Evolutionary conservation across 129 eudicot genomes (phyloP).

Genomic region (Flaveria ramosissima): DNA sequence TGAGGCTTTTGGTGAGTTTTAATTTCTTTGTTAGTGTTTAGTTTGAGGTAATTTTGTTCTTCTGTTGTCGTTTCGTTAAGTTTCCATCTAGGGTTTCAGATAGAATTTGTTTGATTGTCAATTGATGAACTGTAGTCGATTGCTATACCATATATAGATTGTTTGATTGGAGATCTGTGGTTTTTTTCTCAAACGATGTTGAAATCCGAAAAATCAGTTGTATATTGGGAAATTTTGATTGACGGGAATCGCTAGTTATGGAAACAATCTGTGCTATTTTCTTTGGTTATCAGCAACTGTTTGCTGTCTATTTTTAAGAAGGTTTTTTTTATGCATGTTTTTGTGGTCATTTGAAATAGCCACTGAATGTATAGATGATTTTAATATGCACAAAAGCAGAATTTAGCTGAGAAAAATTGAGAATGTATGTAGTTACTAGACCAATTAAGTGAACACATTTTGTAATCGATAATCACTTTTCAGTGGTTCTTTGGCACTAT

Average conservation of each 20-base stretch:
- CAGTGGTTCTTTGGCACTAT: conserved; percentile 7
- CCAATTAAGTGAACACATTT: background rate
- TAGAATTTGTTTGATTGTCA: conserved; percentile 26
- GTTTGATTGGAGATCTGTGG: conserved; percentile 9
- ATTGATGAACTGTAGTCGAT: conserved; percentile 21
- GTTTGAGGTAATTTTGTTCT: background rate
- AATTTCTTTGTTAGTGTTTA: conserved; percentile 18
- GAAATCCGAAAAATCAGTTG: conserved; percentile 14
- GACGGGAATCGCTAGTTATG: background rate
- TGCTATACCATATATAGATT: conserved; percentile 23
- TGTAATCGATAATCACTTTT: background rate
- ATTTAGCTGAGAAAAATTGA: conserved; percentile 5
- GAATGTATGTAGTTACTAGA: background rate
- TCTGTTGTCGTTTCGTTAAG: conserved; percentile 1
- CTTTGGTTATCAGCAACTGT: background rate
- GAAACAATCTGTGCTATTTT: conserved; percentile 8
- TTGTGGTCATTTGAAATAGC: conserved; percentile 3
- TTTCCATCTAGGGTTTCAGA: conserved; percentile 36
- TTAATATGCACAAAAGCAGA: background rate
- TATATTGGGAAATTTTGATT: conserved; percentile 20
- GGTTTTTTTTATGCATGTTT: background rate
- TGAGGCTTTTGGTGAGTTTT: conserved; percentile 39
- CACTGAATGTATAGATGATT: background rate
- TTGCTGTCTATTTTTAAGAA: background rate
- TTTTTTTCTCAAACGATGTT: background rate